These are phyloP conservation scores for Coemansia sp. DNA, from an alignment of 192 early-diverging fungal genomes.

Conservation along the genomic window DNA sequence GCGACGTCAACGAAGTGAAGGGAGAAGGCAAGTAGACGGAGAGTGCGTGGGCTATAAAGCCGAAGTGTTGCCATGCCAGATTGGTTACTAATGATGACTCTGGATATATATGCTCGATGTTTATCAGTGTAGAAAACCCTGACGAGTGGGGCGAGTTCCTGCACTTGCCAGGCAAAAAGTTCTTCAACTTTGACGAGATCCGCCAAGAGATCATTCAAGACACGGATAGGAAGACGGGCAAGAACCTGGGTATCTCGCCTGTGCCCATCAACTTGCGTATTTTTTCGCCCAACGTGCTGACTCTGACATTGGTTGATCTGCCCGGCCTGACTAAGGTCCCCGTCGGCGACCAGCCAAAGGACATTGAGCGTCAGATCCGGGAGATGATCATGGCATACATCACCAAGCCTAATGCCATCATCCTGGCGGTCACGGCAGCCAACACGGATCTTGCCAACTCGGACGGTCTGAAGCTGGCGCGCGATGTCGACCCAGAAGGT, in stretches of 20 bases:
- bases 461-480: slow-evolving; percentile 96
- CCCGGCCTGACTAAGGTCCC: slow-evolving; percentile 99
- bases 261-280: slow-evolving; percentile 97
- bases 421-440: slow-evolving; percentile 95
- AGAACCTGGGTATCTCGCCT: slow-evolving; percentile 88
- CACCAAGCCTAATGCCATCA: slow-evolving; percentile 96
- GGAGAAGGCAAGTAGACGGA: slow-evolving; percentile 53
- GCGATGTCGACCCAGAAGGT: slow-evolving; percentile 99
- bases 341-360: slow-evolving; percentile 98
- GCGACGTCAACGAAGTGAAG: slow-evolving; percentile 48
- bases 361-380: slow-evolving; percentile 97
- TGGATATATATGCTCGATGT: slow-evolving; percentile 1
- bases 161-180: slow-evolving; percentile 97
- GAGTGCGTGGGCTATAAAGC: not conserved
- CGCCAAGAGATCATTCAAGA: slow-evolving; percentile 94
- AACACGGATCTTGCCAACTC: slow-evolving; percentile 99
- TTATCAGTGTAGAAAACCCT: slow-evolving; percentile 55
- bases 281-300: slow-evolving; percentile 98
- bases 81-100: slow-evolving; percentile 7
- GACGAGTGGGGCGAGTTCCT: slow-evolving; percentile 99
- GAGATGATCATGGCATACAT: slow-evolving; percentile 99
- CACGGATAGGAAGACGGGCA: slow-evolving; percentile 86
- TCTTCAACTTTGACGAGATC: slow-evolving; percentile 95
- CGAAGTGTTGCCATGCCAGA: not conserved
- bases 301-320: slow-evolving; percentile 97